phyloP scores from a whole-genome alignment of 768 basidiomycete genomes.

The Rhizopogon vinicolor region DNA sequence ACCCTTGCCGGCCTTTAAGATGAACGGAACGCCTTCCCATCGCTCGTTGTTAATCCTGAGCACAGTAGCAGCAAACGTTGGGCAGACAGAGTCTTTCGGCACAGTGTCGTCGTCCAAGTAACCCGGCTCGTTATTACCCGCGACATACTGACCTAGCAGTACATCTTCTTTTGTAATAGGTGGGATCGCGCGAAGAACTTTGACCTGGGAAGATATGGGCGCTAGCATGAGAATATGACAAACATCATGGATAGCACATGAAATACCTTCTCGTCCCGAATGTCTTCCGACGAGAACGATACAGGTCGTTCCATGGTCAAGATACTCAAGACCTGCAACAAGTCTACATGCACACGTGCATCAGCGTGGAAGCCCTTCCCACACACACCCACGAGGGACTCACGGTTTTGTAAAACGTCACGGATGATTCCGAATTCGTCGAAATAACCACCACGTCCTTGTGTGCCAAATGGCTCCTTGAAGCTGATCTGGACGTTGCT shows the following conservation, averaged over 20 bases:
- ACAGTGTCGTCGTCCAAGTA: constrained; percentile 97
- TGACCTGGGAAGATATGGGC: constrained; percentile 56
- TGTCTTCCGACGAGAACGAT: constrained; percentile 95
- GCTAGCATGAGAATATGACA: constrained; percentile 13
- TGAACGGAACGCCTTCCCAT: constrained; percentile 99
- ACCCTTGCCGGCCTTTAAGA: constrained; percentile 98
- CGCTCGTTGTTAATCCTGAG: constrained; percentile 92
- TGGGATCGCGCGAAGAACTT: constrained; percentile 89
- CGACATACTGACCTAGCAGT: constrained; percentile 92
- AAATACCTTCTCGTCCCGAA: constrained; percentile 94
- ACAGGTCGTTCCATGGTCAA: constrained; percentile 98
- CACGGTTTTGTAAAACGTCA: constrained; percentile 97
- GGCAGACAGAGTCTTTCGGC: constrained; percentile 86
- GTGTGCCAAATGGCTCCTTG: constrained; percentile 99
- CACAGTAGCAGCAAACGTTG: constrained; percentile 89
- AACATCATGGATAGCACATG: constrained; percentile 4
- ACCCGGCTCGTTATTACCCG: constrained; percentile 91
- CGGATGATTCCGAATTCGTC: constrained; percentile 99
- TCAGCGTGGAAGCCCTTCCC: constrained; percentile 10
- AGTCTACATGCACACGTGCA: constrained; percentile 47
- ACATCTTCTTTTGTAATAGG: constrained; percentile 74
- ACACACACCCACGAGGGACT: constrained; percentile 31
- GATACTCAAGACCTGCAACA: constrained; percentile 92
- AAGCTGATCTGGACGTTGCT: constrained; percentile 98
- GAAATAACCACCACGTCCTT: constrained; percentile 99